Evolutionary conservation across 441 rosid genomes (phyloP), one percentile per base, ranked within the genome.

Genomic region (Gossypium laxum): DNA sequence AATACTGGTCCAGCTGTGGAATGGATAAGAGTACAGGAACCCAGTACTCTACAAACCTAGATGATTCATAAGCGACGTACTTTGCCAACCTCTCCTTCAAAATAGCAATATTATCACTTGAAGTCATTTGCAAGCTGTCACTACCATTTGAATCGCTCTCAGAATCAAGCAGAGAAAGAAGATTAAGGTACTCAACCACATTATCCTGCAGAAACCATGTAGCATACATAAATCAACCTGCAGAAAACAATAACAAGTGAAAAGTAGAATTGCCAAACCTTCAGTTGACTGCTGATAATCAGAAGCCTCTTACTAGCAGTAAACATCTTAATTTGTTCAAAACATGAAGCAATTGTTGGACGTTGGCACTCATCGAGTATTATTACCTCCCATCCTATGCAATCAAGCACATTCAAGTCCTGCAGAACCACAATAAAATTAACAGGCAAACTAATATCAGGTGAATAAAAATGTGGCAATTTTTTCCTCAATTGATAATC

Each of bases 1-100:
- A 94, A 80, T 94, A 94, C 77, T 88, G 92, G 82, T 94, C 99
- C 65, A 92, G 88, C 81, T 94, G 99, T 75, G 89, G 79, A 75
- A 82, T 74, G 32, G 97, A 89, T 78, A 94, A 76, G 78, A 83
- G 86, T 54, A 83, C 90, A 50, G 99, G 99, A 76, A 94, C 91
- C 99, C 98, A 90, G 69, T 85, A 92, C 84, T 94, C 99, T 5
- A 75, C 64, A 83, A 88, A 88, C 81, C 84, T 79, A 32, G 85
- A 87, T 22, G 81, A 72, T 54, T 79, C 86, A 51, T 73, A 73
- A 51, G 80, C 79, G 56, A 63, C 78, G 78, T 74, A 75, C 73
- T 76, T 78, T 2, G 79, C 80, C 62, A 80, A 64, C 67, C 62
- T 82, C 72, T 85, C 90, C 82, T 83, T 86, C 74, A 79, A 63